Evolutionary conservation across 352 stramenopile species (phyloP).

Genomic region (Pythium phragmiticola): DNA sequence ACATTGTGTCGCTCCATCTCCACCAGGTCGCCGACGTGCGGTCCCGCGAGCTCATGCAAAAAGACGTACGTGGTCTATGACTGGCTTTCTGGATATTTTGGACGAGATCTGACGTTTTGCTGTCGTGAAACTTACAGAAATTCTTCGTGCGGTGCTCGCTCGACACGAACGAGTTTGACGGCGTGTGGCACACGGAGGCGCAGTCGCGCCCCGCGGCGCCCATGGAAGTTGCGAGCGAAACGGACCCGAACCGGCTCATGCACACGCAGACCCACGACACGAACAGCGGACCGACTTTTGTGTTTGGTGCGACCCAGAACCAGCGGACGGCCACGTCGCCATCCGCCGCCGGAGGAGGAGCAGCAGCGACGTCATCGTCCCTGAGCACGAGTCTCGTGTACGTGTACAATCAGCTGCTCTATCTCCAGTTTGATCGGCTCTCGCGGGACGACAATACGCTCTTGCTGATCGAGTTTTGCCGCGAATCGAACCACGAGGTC

Average conservation of each 20-base stretch:
- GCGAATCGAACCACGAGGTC: slow-evolving; percentile 68
- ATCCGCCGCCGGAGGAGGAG: slow-evolving; percentile 1
- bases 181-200: slow-evolving; percentile 80
- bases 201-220: slow-evolving; percentile 56
- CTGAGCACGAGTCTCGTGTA: slow-evolving; percentile 41
- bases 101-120: slow-evolving; percentile 2
- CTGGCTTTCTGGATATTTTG: too few species aligned
- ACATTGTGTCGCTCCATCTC: slow-evolving; percentile 74
- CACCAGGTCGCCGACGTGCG: slow-evolving; percentile 63
- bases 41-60: slow-evolving; percentile 46
- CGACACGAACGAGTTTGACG: slow-evolving; percentile 83
- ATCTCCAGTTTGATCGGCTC: slow-evolving; percentile 80
- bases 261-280: not conserved
- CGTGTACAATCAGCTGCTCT: slow-evolving; percentile 78
- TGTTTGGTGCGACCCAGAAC: slow-evolving; percentile 15
- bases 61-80: slow-evolving; percentile 35
- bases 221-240: slow-evolving; percentile 32
- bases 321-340: slow-evolving; percentile 13
- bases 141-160: slow-evolving; percentile 86
- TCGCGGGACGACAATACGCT: slow-evolving; percentile 86
- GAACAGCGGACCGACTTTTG: slow-evolving; percentile 21
- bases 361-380: not conserved
- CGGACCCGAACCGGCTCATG: slow-evolving; percentile 2
- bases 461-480: slow-evolving; percentile 80
- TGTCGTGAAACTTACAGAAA: slow-evolving; percentile 29